Percentiles rank a stretch among this genome's conserved stretches.
Conservation (phyloP, 768 basidiomycete species). For the Boletus patriciae region DNA sequence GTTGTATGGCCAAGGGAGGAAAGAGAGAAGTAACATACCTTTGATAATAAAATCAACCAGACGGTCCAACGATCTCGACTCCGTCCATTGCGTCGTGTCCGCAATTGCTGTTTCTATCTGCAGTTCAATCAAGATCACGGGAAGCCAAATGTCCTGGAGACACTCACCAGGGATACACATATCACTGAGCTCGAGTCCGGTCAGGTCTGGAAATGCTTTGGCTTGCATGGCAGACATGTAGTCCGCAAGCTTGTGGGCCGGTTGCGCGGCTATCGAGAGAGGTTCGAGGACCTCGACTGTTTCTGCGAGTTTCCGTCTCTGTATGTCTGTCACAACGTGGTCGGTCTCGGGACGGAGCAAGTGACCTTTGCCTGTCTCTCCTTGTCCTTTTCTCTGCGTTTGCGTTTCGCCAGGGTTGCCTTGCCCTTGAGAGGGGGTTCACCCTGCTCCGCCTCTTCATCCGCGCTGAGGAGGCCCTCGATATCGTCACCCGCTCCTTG, state of each 20-base stretch:
- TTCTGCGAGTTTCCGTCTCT: constrained; percentile 69
- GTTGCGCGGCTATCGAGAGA: constrained; percentile 54
- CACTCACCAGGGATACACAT: constrained; percentile 71
- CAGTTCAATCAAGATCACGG: constrained; percentile 47
- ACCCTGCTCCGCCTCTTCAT: constrained; percentile 42
- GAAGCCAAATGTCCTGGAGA: background rate
- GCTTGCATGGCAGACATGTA: constrained; percentile 67
- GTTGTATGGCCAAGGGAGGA: background rate
- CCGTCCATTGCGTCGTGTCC: constrained; percentile 75
- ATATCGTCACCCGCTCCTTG: constrained; percentile 38
- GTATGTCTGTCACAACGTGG: constrained; percentile 11
- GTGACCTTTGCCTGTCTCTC: constrained; percentile 68
- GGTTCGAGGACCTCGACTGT: constrained; percentile 37
- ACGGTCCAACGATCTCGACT: constrained; percentile 66
- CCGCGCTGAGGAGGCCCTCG: constrained; percentile 44
- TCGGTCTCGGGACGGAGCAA: constrained; percentile 14
- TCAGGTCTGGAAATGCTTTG: constrained; percentile 67
- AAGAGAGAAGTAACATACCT: constrained; percentile 44
- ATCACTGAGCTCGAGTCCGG: constrained; percentile 78
- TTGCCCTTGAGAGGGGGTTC: constrained; percentile 24
- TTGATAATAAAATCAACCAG: constrained; percentile 75
- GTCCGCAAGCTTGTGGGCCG: constrained; percentile 56
- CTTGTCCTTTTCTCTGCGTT: constrained; percentile 71
- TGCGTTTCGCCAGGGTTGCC: constrained; percentile 54
- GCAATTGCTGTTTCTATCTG: constrained; percentile 69